These are phyloP conservation scores for Alternaria ethzedia DNA, from an alignment of 2,329 filamentous ascomycete genomes.

Conservation along the genomic window DNA sequence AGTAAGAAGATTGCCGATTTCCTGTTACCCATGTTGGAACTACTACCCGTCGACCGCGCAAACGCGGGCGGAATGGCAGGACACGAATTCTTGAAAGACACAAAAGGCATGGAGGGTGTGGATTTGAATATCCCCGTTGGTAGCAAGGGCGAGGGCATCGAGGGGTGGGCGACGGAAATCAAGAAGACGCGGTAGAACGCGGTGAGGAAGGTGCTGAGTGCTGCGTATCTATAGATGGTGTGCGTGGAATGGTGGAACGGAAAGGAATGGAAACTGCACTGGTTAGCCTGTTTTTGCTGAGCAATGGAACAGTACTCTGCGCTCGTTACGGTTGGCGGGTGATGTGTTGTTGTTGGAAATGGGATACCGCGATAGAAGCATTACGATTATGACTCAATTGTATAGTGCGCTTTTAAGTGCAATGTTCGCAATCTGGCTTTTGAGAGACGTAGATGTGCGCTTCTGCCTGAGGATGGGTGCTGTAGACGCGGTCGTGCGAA, in stretches of 20 bases:
- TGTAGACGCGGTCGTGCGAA: too few relatives aligned
- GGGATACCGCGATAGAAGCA: not conserved
- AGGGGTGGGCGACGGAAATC: constrained; percentile 89
- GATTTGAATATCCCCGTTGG: constrained; percentile 79
- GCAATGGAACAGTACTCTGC: not conserved
- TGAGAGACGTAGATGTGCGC: not conserved
- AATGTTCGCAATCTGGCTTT: not conserved
- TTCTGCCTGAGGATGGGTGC: not conserved
- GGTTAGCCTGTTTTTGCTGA: not conserved
- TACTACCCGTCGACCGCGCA: constrained; percentile 84
- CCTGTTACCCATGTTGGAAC: constrained; percentile 86
- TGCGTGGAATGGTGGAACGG: not conserved
- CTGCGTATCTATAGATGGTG: not conserved
- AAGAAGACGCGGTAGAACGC: constrained; percentile 60
- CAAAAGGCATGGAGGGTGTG: constrained; percentile 84
- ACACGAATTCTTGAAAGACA: constrained; percentile 81
- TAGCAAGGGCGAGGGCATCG: constrained; percentile 87
- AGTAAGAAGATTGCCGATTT: constrained; percentile 81
- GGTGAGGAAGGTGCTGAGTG: not conserved
- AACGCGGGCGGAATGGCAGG: constrained; percentile 96
- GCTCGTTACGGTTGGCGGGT: not conserved
- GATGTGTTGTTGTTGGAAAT: not conserved
- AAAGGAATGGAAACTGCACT: not conserved
- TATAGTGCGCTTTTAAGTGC: not conserved
- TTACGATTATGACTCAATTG: not conserved